These are phyloP conservation scores for Drosera spatulata DNA, from an alignment of 179 eudicot genomes.

Conservation along the genomic window DNA sequence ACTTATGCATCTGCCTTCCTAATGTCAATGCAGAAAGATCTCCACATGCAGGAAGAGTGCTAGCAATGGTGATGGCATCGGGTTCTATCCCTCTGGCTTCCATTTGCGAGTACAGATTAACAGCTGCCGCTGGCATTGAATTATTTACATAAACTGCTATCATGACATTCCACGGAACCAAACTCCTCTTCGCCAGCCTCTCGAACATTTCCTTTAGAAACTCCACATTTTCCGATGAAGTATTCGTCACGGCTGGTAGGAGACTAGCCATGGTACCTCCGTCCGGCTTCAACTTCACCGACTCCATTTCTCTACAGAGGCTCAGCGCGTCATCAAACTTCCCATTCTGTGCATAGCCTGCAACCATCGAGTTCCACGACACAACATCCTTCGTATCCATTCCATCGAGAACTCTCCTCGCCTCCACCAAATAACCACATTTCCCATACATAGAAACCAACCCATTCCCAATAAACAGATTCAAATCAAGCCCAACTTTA, in stretches of 20 bases:
- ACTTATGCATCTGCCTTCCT: slow-evolving; percentile 55
- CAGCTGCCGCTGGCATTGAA: slow-evolving; percentile 48
- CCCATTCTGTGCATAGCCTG: slow-evolving; percentile 60
- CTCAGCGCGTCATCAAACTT: slow-evolving; percentile 55
- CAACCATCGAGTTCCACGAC: slow-evolving; percentile 7
- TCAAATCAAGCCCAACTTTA: slow-evolving; percentile 12
- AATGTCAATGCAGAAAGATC: slow-evolving; percentile 62
- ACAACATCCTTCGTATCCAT: too few species aligned
- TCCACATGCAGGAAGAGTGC: slow-evolving; percentile 82
- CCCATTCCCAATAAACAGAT: too few species aligned
- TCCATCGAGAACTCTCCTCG: too few species aligned
- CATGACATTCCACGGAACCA: slow-evolving; percentile 81
- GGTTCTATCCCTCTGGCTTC: slow-evolving; percentile 41
- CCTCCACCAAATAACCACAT: too few species aligned
- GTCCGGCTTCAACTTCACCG: slow-evolving; percentile 30
- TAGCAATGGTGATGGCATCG: slow-evolving; percentile 61
- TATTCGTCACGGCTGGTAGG: slow-evolving; percentile 55
- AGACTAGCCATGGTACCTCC: slow-evolving; percentile 86
- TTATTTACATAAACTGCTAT: slow-evolving; percentile 73
- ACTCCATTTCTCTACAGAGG: slow-evolving; percentile 58
- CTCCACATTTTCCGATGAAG: slow-evolving; percentile 35
- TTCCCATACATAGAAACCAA: too few species aligned
- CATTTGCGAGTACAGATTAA: slow-evolving; percentile 50
- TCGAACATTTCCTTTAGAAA: slow-evolving; percentile 51
- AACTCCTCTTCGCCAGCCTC: slow-evolving; percentile 24